phyloP scores from a whole-genome alignment of 306 rosid species.

The Fagus crenata region DNA sequence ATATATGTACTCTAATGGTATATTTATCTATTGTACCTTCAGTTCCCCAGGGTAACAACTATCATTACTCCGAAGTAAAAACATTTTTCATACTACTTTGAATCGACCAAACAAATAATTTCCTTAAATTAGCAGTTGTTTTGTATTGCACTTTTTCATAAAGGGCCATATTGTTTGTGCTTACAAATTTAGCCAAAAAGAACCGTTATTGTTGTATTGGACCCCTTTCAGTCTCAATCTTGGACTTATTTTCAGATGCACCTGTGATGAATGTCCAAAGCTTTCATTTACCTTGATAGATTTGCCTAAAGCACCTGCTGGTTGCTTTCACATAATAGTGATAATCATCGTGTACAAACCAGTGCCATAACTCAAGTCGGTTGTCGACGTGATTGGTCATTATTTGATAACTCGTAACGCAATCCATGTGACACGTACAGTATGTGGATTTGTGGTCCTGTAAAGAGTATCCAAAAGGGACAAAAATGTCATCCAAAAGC shows the following conservation, averaged over 20 bases:
- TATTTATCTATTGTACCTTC: background rate
- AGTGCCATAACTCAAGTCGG: background rate
- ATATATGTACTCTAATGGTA: background rate
- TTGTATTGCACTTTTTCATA: too few species aligned
- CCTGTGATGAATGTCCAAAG: background rate
- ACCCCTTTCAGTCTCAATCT: background rate
- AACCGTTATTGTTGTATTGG: background rate
- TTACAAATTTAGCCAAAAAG: too few species aligned
- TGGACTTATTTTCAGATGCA: background rate
- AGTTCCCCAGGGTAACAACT: background rate
- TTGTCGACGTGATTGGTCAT: background rate
- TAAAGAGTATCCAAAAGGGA: background rate
- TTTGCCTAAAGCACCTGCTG: background rate
- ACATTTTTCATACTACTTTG: background rate
- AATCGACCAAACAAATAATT: background rate
- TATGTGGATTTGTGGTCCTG: conserved; percentile 5
- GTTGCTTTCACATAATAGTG: background rate
- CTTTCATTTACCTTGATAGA: background rate
- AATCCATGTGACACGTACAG: background rate
- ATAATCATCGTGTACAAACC: background rate
- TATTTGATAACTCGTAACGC: background rate
- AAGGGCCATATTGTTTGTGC: too few species aligned
- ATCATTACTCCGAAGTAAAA: background rate
- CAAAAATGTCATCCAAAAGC: background rate
- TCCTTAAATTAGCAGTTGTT: background rate